Percentiles rank a stretch among this genome's conserved stretches.
Evolutionary conservation across 2,329 filamentous ascomycete genomes (phyloP).

Genomic region (Atkinsonella texensis): DNA sequence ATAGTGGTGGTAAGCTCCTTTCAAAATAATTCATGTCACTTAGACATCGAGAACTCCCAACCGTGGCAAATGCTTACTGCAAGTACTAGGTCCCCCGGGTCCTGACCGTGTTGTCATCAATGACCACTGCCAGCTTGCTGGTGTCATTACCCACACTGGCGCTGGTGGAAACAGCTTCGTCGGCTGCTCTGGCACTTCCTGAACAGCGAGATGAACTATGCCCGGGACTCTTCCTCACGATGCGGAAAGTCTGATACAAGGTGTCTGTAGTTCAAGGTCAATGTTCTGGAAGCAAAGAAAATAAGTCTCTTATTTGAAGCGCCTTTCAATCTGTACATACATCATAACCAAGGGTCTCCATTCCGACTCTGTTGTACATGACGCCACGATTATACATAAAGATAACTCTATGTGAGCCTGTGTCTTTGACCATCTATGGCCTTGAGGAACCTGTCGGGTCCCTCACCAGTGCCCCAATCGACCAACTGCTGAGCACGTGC

Average conservation of each 20-base stretch:
- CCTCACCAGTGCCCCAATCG: not conserved
- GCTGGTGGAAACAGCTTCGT: conserved; percentile 58
- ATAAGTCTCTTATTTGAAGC: not conserved
- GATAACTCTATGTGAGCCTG: not conserved
- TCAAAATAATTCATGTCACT: not conserved
- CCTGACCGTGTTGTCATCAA: conserved; percentile 55
- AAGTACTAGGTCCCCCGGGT: conserved; percentile 34
- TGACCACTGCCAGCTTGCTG: conserved; percentile 41
- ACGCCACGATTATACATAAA: not conserved
- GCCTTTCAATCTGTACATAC: not conserved
- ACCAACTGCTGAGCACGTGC: not conserved
- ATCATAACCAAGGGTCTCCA: not conserved
- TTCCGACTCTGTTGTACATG: not conserved
- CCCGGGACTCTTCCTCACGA: not conserved
- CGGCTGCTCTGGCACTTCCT: conserved; percentile 32
- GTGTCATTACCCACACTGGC: conserved; percentile 58
- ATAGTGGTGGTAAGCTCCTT: conserved; percentile 21
- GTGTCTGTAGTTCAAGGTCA: not conserved
- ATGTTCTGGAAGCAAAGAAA: not conserved
- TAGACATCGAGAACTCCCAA: not conserved
- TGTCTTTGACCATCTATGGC: not conserved
- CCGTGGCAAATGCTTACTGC: not conserved
- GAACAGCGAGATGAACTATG: not conserved
- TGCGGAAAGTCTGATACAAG: not conserved
- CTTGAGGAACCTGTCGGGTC: not conserved